phyloP scores from a whole-genome alignment of 768 basidiomycete species.

The Xerocomus potaroensis region DNA sequence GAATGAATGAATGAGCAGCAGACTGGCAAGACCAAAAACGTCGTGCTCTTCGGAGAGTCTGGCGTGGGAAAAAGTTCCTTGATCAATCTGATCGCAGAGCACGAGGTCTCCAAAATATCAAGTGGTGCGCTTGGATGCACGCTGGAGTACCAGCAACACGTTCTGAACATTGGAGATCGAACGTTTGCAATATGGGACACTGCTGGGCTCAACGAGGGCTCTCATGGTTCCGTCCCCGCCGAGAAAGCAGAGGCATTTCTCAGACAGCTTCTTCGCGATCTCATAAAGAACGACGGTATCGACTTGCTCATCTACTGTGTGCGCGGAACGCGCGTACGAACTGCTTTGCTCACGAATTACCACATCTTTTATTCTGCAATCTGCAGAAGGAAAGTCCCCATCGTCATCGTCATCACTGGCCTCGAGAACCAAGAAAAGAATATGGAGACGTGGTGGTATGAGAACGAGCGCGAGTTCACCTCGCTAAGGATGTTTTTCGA shows the following conservation, averaged over 20 bases:
- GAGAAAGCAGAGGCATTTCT: slow-evolving; percentile 30
- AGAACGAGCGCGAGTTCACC: slow-evolving; percentile 23
- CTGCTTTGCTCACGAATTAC: slow-evolving; percentile 36
- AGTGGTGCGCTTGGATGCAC: slow-evolving; percentile 35
- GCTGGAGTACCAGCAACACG: slow-evolving; percentile 26
- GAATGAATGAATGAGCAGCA: no score
- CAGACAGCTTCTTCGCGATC: slow-evolving; percentile 32
- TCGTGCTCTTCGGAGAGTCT: slow-evolving; percentile 41
- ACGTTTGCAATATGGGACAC: slow-evolving; percentile 31
- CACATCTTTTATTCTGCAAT: slow-evolving; percentile 37
- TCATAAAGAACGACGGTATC: slow-evolving; percentile 34
- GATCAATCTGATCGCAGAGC: slow-evolving; percentile 38
- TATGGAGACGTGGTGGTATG: slow-evolving; percentile 34
- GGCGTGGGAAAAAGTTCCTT: slow-evolving; percentile 43
- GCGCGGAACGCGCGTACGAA: slow-evolving; percentile 36
- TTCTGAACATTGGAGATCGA: slow-evolving; percentile 14
- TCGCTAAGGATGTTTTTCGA: slow-evolving; percentile 26
- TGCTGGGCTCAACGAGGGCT: slow-evolving; percentile 31
- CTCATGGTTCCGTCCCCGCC: slow-evolving; percentile 24
- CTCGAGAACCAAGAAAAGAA: slow-evolving; percentile 34
- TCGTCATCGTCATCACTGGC: slow-evolving; percentile 38
- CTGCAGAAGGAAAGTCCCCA: slow-evolving; percentile 37
- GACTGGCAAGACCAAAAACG: slow-evolving; percentile 21
- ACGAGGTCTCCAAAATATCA: slow-evolving; percentile 26
- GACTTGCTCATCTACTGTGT: slow-evolving; percentile 40